Conservation (phyloP, 2,329 filamentous ascomycete genomes). For the Aspergillus latus region DNA sequence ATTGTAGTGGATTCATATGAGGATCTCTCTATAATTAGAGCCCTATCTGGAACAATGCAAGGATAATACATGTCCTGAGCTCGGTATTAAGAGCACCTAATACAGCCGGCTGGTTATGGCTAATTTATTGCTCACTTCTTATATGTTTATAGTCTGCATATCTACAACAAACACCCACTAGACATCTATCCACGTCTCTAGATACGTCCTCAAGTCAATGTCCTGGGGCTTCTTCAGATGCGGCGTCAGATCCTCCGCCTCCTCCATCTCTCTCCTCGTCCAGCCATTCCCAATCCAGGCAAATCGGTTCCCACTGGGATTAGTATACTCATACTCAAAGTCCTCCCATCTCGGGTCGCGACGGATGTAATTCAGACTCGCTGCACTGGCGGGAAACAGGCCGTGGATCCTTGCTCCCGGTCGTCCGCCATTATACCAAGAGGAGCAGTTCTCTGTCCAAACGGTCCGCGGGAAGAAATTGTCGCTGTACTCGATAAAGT, state of each 20-base stretch:
- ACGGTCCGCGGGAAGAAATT: slow-evolving; percentile 54
- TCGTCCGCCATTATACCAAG: slow-evolving; percentile 69
- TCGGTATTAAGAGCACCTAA: too few species aligned
- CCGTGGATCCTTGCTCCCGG: slow-evolving; percentile 66
- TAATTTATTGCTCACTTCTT: too few species aligned
- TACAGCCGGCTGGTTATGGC: too few species aligned
- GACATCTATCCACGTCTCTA: slow-evolving; percentile 68
- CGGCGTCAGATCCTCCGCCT: slow-evolving; percentile 59
- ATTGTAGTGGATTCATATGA: too few species aligned
- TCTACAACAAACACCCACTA: slow-evolving; percentile 13
- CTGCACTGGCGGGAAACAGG: slow-evolving; percentile 67
- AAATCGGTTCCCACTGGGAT: slow-evolving; percentile 45
- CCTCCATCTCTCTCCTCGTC: slow-evolving; percentile 59
- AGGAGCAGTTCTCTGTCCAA: slow-evolving; percentile 59
- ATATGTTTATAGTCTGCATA: background rate
- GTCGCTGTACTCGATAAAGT: slow-evolving; percentile 49
- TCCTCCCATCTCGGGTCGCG: slow-evolving; percentile 61
- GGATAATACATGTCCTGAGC: too few species aligned
- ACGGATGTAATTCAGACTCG: slow-evolving; percentile 60
- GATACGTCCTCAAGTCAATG: slow-evolving; percentile 61
- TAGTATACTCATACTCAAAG: slow-evolving; percentile 54
- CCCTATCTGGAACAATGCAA: too few species aligned
- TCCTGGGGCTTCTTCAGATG: slow-evolving; percentile 60
- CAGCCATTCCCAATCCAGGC: slow-evolving; percentile 68
- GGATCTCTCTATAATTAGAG: too few species aligned